Evolutionary conservation across 2,329 filamentous ascomycete species (phyloP).

Genomic region (Paecilomyces sp.): DNA sequence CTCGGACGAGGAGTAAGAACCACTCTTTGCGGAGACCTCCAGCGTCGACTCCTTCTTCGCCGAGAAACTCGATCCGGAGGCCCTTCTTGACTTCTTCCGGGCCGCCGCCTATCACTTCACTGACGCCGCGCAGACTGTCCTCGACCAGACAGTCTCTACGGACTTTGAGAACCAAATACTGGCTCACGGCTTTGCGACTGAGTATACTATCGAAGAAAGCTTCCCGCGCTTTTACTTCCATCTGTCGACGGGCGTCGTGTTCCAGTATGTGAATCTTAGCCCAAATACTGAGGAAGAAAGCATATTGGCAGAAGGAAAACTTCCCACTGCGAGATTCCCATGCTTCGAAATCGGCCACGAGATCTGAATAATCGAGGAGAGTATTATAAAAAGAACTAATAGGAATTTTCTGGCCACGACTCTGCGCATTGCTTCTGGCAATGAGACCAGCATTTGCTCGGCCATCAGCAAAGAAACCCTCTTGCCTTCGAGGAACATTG

Average conservation of each 20-base stretch:
- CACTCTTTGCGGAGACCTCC: constrained; percentile 89
- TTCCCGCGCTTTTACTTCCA: constrained; percentile 80
- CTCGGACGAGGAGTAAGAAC: constrained; percentile 80
- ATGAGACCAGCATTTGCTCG: constrained; percentile 32
- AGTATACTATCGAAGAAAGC: constrained; percentile 88
- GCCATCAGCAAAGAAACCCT: constrained; percentile 19
- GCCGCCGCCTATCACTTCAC: constrained; percentile 72
- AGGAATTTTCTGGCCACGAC: constrained; percentile 61
- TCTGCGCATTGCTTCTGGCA: constrained; percentile 37
- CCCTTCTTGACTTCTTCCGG: constrained; percentile 87
- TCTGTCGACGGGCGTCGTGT: constrained; percentile 78
- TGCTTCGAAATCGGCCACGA: constrained; percentile 76
- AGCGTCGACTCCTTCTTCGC: constrained; percentile 86
- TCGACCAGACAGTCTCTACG: constrained; percentile 81
- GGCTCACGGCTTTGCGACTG: constrained; percentile 63
- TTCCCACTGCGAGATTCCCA: constrained; percentile 71
- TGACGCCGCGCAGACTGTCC: constrained; percentile 77
- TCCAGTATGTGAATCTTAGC: constrained; percentile 88
- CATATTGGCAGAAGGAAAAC: constrained; percentile 88
- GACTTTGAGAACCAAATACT: constrained; percentile 70
- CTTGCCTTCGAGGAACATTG: constrained; percentile 31
- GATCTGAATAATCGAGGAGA: constrained; percentile 76
- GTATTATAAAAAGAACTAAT: constrained; percentile 85
- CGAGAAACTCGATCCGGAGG: constrained; percentile 73
- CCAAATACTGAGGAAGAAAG: constrained; percentile 85